Evolutionary conservation across 352 stramenopile species (phyloP).

Genomic region (Phytophthora sp.): DNA sequence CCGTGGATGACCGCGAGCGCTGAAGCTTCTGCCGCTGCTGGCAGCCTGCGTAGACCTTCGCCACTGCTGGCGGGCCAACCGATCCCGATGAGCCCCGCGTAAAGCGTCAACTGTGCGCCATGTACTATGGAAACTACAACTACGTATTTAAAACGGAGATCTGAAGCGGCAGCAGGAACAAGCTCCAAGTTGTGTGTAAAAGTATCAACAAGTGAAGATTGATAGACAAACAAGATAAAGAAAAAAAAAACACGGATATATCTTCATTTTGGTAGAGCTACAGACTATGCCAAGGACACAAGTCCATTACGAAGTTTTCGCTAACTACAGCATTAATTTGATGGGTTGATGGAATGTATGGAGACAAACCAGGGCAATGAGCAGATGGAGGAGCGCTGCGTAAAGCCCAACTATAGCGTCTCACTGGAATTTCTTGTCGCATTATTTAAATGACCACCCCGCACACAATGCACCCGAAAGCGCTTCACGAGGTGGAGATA

Average conservation of each 20-base stretch:
- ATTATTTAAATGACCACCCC: constrained; percentile 87
- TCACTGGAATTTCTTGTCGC: constrained; percentile 57
- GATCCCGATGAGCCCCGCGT: constrained; percentile 32
- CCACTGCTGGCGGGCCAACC: constrained; percentile 34
- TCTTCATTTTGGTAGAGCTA: constrained; percentile 24
- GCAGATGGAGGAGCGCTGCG: constrained; percentile 70
- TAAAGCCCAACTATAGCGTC: constrained; percentile 83
- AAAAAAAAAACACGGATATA: constrained; percentile 1
- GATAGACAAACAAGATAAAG: constrained; percentile 8
- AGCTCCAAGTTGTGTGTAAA: constrained; percentile 21
- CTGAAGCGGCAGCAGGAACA: constrained; percentile 1
- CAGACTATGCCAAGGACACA: not conserved
- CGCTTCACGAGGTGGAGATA: constrained; percentile 86
- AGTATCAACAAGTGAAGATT: constrained; percentile 11
- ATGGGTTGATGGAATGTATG: constrained; percentile 50
- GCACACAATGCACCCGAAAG: constrained; percentile 51
- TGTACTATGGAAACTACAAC: constrained; percentile 31
- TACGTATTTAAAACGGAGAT: constrained; percentile 37
- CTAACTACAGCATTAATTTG: too few species aligned
- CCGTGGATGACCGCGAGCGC: constrained; percentile 78
- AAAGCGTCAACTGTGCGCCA: constrained; percentile 4
- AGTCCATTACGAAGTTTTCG: too few species aligned
- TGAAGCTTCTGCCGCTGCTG: constrained; percentile 14
- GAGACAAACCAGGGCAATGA: constrained; percentile 79
- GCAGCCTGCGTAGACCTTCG: constrained; percentile 15